Evolutionary conservation across 768 basidiomycete genomes (phyloP).

Genomic region (Suillus clintonianus): DNA sequence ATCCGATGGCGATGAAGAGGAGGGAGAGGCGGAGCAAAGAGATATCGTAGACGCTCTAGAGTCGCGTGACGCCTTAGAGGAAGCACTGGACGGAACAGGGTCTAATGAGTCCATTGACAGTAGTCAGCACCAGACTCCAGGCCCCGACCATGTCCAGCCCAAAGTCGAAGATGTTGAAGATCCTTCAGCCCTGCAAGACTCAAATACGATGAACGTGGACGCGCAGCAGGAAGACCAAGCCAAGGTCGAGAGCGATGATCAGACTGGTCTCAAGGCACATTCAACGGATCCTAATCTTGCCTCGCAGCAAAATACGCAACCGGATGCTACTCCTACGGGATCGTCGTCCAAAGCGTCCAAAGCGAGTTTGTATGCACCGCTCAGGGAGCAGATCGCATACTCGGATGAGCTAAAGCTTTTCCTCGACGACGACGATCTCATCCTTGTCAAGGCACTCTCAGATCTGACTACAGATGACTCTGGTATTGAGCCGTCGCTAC

Average conservation of each 20-base stretch:
- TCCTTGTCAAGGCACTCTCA: slow-evolving; percentile 51
- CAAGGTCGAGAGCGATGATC: slow-evolving; percentile 26
- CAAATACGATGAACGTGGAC: slow-evolving; percentile 38
- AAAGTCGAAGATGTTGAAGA: slow-evolving; percentile 63
- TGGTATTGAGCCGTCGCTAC: slow-evolving; percentile 23
- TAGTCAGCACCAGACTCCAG: slow-evolving; percentile 34
- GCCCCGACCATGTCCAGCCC: slow-evolving; percentile 37
- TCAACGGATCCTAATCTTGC: slow-evolving; percentile 58
- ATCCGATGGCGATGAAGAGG: slow-evolving; percentile 62
- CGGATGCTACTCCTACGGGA: slow-evolving; percentile 23
- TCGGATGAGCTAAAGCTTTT: slow-evolving; percentile 48
- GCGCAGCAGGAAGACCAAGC: slow-evolving; percentile 25
- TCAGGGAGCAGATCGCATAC: slow-evolving; percentile 60
- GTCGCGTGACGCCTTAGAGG: slow-evolving; percentile 53
- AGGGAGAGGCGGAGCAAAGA: slow-evolving; percentile 56
- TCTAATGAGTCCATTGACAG: slow-evolving; percentile 36
- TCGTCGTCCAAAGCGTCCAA: slow-evolving; percentile 43
- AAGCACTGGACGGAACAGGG: slow-evolving; percentile 50
- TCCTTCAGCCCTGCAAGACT: slow-evolving; percentile 38
- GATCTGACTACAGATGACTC: slow-evolving; percentile 35
- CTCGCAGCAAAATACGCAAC: slow-evolving; percentile 42
- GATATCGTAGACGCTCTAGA: slow-evolving; percentile 63
- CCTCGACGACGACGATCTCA: slow-evolving; percentile 52
- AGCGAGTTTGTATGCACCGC: slow-evolving; percentile 50
- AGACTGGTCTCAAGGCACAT: slow-evolving; percentile 49